Base-by-base conservation (phyloP, 2,329 filamentous ascomycete species). In the Colletotrichum brevisporum region DNA sequence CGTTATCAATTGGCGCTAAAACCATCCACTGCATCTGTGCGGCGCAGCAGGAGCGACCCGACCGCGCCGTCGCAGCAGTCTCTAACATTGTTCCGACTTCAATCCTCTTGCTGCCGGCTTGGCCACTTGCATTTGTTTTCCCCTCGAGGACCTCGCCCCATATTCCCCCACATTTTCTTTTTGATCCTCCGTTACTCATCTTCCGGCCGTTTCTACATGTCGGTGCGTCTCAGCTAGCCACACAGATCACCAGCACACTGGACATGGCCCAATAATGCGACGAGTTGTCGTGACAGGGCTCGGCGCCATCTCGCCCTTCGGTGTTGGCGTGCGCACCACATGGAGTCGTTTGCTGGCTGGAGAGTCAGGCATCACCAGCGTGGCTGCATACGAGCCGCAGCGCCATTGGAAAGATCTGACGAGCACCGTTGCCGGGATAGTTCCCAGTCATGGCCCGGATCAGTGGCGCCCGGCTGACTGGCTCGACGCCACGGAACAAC, bases 221-320 rank as follows among this genome's bases (percentile, higher is more conserved):
- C 55, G 64, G 63, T 62, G 63, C 52, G 57, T 51, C 36, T 54
- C 57, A 52, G 18, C n/a, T 31, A 55, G 48, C 55, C 36, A 53
- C 54, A 71, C 50, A 69, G 21, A 57, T 41, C 47, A 39, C 27
- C 15, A 41, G 47, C 27, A 50, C 41, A 59, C 59, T 54, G 77
- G 77, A 71, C 61, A 84, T 87, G 84, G 81, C 77, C 82, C 67
- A 73, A 80, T 75, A 72, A 90, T 90, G 85, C 87, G 90, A 77
- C 90, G 93, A 75, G 93, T 96, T 74, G 94, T 95, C 75, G 91
- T 96, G 78, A 96, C 94, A 61, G 93, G 94, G 76, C 85, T 96
- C 57, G 93, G 94, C 71, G 92, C 92, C 77, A 88, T 96, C 75
- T 94, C 93, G 73, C 95, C 95, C 67, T 85, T 98, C 27, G 95